Conservation (phyloP, 805 yeast species). For the Lachancea cidri region DNA sequence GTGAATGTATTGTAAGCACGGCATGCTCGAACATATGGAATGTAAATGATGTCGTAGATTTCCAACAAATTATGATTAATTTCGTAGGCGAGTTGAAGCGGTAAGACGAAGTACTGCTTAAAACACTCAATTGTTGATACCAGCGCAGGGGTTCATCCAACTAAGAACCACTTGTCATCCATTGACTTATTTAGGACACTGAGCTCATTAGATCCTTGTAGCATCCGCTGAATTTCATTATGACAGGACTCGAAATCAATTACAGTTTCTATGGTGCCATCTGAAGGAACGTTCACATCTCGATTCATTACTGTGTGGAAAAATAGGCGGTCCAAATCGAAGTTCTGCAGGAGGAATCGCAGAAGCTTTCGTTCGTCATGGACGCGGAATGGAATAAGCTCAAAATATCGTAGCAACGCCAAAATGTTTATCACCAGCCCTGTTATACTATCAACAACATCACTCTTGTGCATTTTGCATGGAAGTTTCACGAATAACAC, state of each 20-base stretch:
- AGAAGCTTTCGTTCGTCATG: constrained; percentile 2
- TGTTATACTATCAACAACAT: constrained; percentile 15
- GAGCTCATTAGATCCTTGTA: constrained; percentile 6
- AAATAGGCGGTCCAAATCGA: constrained; percentile 27
- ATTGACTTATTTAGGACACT: constrained; percentile 6
- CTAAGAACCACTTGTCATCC: constrained; percentile 19
- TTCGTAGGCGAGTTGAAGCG: no score
- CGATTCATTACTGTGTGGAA: constrained; percentile 13
- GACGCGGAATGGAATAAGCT: constrained; percentile 12
- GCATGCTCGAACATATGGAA: no score
- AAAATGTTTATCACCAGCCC: constrained; percentile 15
- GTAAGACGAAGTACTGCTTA: no score
- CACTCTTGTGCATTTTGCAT: constrained; percentile 7
- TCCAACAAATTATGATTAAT: no score
- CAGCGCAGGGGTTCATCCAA: constrained; percentile 8
- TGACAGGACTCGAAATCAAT: constrained; percentile 6
- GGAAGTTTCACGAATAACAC: constrained; percentile 15
- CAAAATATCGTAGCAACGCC: constrained; percentile 13
- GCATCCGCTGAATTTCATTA: constrained; percentile 3
- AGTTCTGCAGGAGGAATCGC: constrained; percentile 16
- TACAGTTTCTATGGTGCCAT: background rate
- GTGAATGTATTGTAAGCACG: no score
- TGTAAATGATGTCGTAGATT: no score
- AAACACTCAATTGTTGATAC: background rate
- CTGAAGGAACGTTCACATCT: constrained; percentile 1